Conservation (phyloP, 495 filamentous ascomycete genomes). For the Tirmania nivea region DNA sequence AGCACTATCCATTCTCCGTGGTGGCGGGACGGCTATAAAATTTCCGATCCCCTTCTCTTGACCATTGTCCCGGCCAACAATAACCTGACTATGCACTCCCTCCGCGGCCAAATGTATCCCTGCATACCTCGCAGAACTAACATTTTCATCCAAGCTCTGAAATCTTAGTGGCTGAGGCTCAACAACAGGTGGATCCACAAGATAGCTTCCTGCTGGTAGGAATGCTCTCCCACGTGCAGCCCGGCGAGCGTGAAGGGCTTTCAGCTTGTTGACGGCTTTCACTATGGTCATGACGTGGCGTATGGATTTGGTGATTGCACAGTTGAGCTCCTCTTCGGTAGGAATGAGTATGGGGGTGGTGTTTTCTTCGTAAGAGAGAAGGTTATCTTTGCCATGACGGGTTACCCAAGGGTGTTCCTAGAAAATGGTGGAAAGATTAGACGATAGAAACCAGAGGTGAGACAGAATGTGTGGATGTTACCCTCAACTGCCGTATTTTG, state of each 20-base stretch:
- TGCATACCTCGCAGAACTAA: conserved; percentile 20
- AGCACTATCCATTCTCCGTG: conserved; percentile 3
- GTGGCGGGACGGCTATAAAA: conserved; percentile 2
- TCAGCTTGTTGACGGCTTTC: conserved; percentile 81
- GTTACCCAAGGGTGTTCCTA: conserved; percentile 94
- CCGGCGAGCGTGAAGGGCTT: conserved; percentile 30
- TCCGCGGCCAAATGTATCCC: conserved; percentile 16
- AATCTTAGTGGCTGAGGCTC: conserved; percentile 7
- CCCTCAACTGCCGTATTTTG: conserved; percentile 56
- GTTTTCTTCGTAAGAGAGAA: conserved; percentile 70
- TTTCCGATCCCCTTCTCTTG: conserved; percentile 6
- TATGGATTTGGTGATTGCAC: conserved; percentile 77
- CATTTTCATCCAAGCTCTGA: conserved; percentile 21
- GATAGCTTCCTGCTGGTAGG: neutral
- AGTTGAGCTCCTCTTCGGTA: conserved; percentile 71
- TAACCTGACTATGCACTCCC: neutral
- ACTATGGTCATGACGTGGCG: conserved; percentile 71
- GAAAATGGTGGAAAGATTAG: too few species aligned
- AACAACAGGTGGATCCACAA: conserved; percentile 16
- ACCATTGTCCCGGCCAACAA: conserved; percentile 2
- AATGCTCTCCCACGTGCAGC: neutral
- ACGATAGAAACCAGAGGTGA: neutral
- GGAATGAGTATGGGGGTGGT: conserved; percentile 61
- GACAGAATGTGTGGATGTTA: conserved; percentile 22
- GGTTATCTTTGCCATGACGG: conserved; percentile 50